Conservation (phyloP, 2,329 filamentous ascomycete genomes). For the Calycina herbarum region DNA sequence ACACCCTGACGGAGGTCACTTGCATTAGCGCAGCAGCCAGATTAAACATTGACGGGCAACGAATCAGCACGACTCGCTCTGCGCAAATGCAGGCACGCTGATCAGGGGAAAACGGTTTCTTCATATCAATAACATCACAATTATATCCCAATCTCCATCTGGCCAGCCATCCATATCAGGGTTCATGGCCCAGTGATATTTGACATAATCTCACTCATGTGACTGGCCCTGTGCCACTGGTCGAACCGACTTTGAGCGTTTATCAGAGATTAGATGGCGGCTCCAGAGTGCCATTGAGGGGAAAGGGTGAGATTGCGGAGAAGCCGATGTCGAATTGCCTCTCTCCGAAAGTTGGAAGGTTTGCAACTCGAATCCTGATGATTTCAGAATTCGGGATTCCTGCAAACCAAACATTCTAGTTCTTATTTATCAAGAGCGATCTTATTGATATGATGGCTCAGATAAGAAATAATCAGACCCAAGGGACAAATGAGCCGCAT, state of each 20-base stretch:
- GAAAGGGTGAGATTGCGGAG: neutral
- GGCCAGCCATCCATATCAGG: neutral
- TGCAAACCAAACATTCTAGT: neutral
- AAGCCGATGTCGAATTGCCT: neutral
- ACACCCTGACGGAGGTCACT: neutral
- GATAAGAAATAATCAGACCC: neutral
- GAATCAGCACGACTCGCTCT: neutral
- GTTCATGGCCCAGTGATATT: neutral
- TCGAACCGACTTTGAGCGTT: neutral
- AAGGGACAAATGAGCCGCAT: neutral
- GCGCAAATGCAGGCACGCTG: neutral
- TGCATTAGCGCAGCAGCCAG: neutral
- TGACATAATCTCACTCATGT: neutral
- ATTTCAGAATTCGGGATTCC: neutral
- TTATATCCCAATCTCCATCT: neutral
- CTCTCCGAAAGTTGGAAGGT: neutral
- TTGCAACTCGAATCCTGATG: neutral
- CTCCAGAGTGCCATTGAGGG: neutral
- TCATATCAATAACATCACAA: neutral
- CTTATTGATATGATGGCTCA: constrained; percentile 1
- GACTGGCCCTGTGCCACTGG: neutral
- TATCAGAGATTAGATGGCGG: constrained; percentile 2
- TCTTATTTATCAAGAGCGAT: neutral
- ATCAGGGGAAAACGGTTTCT: neutral
- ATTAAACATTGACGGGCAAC: neutral